A percentile compares a stretch with the other conserved stretches of the same genome.
Evolutionary conservation across 1,139 yeast species (phyloP).

Genomic region (Debaryomyces coudertii): DNA sequence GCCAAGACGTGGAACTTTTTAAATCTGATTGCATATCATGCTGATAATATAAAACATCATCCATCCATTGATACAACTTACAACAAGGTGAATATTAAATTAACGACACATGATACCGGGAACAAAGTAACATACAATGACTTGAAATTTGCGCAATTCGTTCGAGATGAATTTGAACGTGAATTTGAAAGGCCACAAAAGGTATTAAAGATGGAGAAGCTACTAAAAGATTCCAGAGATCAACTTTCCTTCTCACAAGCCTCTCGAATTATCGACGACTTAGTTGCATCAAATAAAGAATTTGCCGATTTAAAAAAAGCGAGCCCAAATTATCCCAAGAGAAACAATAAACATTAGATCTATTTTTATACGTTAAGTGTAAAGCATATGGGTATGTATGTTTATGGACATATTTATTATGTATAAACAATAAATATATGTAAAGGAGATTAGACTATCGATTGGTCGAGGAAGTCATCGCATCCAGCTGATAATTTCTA

Average conservation of each 20-base stretch:
- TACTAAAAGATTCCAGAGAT: constrained; percentile 10
- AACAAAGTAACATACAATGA: constrained; percentile 61
- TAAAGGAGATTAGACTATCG: background rate
- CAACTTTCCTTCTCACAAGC: constrained; percentile 22
- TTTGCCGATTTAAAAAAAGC: background rate
- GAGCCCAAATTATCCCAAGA: background rate
- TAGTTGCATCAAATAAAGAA: constrained; percentile 13
- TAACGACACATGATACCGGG: constrained; percentile 71
- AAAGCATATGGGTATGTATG: background rate
- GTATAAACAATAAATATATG: background rate
- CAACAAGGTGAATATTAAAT: constrained; percentile 56
- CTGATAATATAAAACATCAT: constrained; percentile 70
- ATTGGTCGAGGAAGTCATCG: background rate
- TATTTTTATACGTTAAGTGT: background rate
- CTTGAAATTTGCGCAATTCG: constrained; percentile 56
- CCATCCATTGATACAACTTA: constrained; percentile 70
- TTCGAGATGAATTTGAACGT: constrained; percentile 16
- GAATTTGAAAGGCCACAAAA: constrained; percentile 8
- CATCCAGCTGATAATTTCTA: no score
- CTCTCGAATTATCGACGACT: constrained; percentile 23
- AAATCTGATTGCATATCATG: constrained; percentile 59
- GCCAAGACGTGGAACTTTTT: constrained; percentile 69
- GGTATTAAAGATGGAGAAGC: constrained; percentile 5
- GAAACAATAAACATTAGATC: background rate
- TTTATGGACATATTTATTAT: background rate